Evolutionary conservation across 129 eudicot genomes (phyloP), one percentile per base, ranked within the genome.

Genomic region (Smallanthus sonchifolius): DNA sequence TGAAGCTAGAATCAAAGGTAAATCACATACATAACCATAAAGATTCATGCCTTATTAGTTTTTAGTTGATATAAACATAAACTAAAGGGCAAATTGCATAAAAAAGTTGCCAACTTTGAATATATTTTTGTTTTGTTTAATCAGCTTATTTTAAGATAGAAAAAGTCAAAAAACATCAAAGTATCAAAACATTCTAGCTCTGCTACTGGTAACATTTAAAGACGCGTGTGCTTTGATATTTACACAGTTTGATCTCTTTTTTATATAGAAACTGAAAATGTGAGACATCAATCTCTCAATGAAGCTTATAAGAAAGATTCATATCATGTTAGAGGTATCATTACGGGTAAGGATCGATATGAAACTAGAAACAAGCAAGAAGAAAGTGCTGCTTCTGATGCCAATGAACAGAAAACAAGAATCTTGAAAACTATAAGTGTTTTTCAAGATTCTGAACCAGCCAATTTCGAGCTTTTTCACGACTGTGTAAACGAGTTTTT

Each of bases 401-500:
- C 71, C 48, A 38, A 61, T 14, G 49, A 69, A 54, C 36, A 35
- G 24, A 78, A 72, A 73, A 59, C 80, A 57, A 34, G 57, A 61
- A 80, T 73, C 71, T 73, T 69, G 54, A 74, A 56, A 55, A 60
- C 57, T 39, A 5, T 34, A 52, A 61, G 76, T 70, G 39, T 51
- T 63, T 69, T 65, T 40, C 73, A 75, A 67, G 74, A 73, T 60
- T 52, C 24, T 40, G 81, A 61, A 77, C 57, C 69, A 16, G 37
- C 44, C 17, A 62, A 61, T 73, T 32, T 49, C 7, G 48, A 60
- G 67, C 83, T 84, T 64, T 34, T 83, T 24, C 65, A 72, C 38
- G 96, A 90, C 75, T 87, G 81, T 44, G 82, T 84, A 49, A 76
- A 80, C 47, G 94, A 90, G 76, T 54, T 90, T 69, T 28, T 90